These are phyloP conservation scores for Glycine latifolia DNA, from an alignment of 306 rosid species.

Conservation along the genomic window DNA sequence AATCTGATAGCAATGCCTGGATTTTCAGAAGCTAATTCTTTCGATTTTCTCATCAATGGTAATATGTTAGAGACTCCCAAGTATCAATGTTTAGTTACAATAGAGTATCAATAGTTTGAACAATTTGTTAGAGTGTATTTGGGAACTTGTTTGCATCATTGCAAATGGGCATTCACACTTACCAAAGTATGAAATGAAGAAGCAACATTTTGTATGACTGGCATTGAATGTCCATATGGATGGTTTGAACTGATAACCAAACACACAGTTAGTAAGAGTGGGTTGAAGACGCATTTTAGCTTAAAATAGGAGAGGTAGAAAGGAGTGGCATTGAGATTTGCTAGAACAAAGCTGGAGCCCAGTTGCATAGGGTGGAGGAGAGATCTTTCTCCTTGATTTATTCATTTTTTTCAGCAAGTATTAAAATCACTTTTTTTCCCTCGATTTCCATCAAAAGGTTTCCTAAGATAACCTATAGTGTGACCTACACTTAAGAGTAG, in stretches of 20 bases:
- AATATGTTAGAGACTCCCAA: background rate
- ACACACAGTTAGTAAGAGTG: background rate
- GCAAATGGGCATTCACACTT: background rate
- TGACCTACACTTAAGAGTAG: conserved; percentile 8
- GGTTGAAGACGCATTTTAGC: background rate
- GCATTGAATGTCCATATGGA: background rate
- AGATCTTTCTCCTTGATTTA: conserved; percentile 11
- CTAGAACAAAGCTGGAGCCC: background rate
- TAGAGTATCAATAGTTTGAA: background rate
- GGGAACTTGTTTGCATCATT: background rate
- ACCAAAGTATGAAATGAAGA: background rate
- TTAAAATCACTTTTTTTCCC: background rate
- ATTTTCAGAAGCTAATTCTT: conserved; percentile 1
- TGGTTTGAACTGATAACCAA: background rate
- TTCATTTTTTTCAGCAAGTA: background rate
- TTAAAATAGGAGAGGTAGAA: background rate
- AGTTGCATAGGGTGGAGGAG: background rate
- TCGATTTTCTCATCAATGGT: conserved; percentile 28
- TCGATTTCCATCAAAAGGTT: background rate
- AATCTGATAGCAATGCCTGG: conserved; percentile 6
- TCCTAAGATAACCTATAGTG: background rate
- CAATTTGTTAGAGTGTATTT: background rate
- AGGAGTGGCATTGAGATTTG: background rate
- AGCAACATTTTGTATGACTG: conserved; percentile 12
- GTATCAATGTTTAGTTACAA: background rate